Conservation (phyloP, 2,329 filamentous ascomycete genomes). For the Epichloe bromicola region DNA sequence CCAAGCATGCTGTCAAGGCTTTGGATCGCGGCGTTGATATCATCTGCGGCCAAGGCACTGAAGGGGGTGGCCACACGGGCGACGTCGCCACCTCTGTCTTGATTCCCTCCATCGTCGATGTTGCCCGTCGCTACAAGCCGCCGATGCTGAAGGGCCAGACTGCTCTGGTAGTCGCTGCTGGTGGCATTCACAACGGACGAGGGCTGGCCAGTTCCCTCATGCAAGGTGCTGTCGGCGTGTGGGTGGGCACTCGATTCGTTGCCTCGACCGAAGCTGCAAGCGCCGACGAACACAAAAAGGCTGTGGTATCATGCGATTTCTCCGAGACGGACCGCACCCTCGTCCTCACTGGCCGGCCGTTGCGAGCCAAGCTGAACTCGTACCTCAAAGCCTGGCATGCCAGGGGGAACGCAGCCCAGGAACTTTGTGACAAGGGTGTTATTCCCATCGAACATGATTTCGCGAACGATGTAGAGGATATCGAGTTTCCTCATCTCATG, state of each 20-base stretch:
- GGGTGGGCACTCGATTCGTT: constrained; percentile 91
- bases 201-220: constrained; percentile 71
- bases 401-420: constrained; percentile 62
- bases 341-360: constrained; percentile 67
- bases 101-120: constrained; percentile 76
- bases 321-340: constrained; percentile 73
- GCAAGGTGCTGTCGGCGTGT: constrained; percentile 79
- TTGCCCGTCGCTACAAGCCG: constrained; percentile 59
- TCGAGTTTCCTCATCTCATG: constrained; percentile 85
- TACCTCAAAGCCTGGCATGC: constrained; percentile 76
- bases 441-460: constrained; percentile 75
- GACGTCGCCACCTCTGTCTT: constrained; percentile 77
- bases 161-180: constrained; percentile 77
- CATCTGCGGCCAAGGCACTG: constrained; percentile 82
- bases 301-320: constrained; percentile 66
- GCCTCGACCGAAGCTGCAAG: constrained; percentile 71
- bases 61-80: constrained; percentile 88
- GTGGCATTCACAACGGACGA: constrained; percentile 73
- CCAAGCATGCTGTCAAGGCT: constrained; percentile 82
- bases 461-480: constrained; percentile 59
- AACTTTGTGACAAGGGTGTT: constrained; percentile 62
- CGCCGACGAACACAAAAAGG: constrained; percentile 69
- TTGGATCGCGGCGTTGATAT: constrained; percentile 79
- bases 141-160: constrained; percentile 53
- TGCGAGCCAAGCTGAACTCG: constrained; percentile 70